Conservation (phyloP, 2,329 filamentous ascomycete genomes). For the Magnaporthiopsis incrustans region DNA sequence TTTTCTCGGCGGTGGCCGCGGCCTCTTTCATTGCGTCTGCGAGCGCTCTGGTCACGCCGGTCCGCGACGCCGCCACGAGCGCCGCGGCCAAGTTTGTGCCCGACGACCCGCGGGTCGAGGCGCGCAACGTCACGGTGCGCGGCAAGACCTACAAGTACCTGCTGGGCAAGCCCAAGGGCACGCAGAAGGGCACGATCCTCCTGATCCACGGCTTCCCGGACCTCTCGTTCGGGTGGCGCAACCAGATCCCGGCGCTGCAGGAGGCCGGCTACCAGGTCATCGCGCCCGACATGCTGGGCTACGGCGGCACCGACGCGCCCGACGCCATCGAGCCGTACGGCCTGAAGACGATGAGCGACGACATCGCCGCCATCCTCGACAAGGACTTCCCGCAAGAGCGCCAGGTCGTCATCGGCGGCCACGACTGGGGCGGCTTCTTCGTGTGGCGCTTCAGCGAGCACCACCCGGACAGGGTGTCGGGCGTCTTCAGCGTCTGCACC, state of each 20-base stretch:
- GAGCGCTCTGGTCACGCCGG: too few species aligned
- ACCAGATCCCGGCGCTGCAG: slow-evolving; percentile 73
- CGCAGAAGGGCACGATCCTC: slow-evolving; percentile 22
- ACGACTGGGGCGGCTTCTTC: slow-evolving; percentile 83
- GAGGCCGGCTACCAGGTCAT: slow-evolving; percentile 70
- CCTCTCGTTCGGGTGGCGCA: slow-evolving; percentile 76
- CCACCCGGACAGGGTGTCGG: slow-evolving; percentile 63
- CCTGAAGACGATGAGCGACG: slow-evolving; percentile 62
- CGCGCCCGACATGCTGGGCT: slow-evolving; percentile 80
- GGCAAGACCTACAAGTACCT: slow-evolving; percentile 64
- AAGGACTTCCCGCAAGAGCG: slow-evolving; percentile 25
- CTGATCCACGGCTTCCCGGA: slow-evolving; percentile 76
- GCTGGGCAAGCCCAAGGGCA: slow-evolving; percentile 34
- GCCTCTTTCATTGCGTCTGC: too few species aligned
- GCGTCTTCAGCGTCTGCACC: slow-evolving; percentile 74
- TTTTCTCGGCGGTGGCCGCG: too few species aligned
- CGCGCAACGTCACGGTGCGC: slow-evolving; percentile 55
- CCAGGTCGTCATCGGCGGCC: slow-evolving; percentile 72
- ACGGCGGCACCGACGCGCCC: slow-evolving; percentile 67
- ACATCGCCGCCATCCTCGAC: slow-evolving; percentile 63
- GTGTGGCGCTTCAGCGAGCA: slow-evolving; percentile 66
- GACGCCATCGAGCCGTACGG: slow-evolving; percentile 55
- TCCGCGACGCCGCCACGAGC: too few species aligned
- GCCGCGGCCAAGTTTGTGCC: slow-evolving; percentile 52
- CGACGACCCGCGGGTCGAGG: slow-evolving; percentile 58